These are phyloP conservation scores for Ziziphus jujuba DNA, from an alignment of 306 rosid species.

Conservation along the genomic window DNA sequence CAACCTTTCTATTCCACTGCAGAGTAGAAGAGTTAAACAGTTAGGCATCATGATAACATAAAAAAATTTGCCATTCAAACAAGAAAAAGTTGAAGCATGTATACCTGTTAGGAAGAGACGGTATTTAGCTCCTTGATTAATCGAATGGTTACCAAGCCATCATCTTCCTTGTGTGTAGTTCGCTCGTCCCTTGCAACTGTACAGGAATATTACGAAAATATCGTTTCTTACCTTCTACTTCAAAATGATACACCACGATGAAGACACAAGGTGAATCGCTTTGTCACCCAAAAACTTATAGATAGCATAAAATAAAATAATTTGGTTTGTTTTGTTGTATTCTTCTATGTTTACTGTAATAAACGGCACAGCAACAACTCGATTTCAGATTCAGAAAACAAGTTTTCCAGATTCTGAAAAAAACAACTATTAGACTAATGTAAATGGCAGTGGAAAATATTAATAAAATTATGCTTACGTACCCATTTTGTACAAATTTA, in stretches of 20 bases:
- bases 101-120: slow-evolving; percentile 66
- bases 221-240: not conserved
- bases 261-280: slow-evolving; percentile 6
- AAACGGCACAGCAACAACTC: too few relatives aligned
- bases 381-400: slow-evolving; percentile 51
- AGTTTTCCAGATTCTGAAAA: slow-evolving; percentile 20
- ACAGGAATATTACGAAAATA: not conserved
- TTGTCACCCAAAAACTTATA: not conserved
- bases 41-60: not conserved
- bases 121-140: slow-evolving; percentile 48
- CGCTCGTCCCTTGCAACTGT: slow-evolving; percentile 31
- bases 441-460: not conserved
- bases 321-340: too few relatives aligned
- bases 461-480: not conserved
- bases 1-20: slow-evolving; percentile 62
- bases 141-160: slow-evolving; percentile 33
- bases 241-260: slow-evolving; percentile 4
- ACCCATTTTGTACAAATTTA: slow-evolving; percentile 36
- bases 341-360: too few relatives aligned
- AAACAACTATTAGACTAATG: not conserved
- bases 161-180: slow-evolving; percentile 26
- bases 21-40: slow-evolving; percentile 17
- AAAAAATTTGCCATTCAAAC: not conserved
- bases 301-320: too few relatives aligned
- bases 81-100: slow-evolving; percentile 19